Base-by-base conservation (phyloP, 1,284 basidiomycete genomes). In the Trametes hirsuta region DNA sequence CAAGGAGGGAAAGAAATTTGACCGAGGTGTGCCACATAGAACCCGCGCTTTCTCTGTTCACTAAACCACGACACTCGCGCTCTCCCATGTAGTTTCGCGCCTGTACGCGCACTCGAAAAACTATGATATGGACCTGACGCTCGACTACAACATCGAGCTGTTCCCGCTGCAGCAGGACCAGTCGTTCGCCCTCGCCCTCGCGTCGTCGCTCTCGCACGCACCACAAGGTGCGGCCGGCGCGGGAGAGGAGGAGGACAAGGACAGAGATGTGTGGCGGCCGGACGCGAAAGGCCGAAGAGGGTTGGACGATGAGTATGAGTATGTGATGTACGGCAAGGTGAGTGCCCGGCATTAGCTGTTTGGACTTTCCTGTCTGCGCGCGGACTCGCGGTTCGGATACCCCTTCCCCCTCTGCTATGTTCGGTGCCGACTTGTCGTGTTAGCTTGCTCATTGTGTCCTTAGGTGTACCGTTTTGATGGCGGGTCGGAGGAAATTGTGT, bases 271-370 rank as follows among this genome's bases (percentile, higher is more conserved):
- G 50, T 95, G 95, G 94, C 79, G 95, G 74, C 92, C 94, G 72
- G 91, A 94, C 77, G 86, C 93, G 54, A 93, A 93, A 75, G 91
- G 93, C 4, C 83, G 86, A 66, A 81, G 90, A 71, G 96, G 96
- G 0, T 75, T 99, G 35, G 96, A 98, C 64, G 93, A 95, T 62
- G 96, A 98, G 68, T 99, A 95, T 71, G 97, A 98, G 73, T 99
- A 99, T 80, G 97, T 99, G 66, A 98, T 98, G 96, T 95, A 94
- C 74, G 97, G 97, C 46, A 98, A 97, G 87, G 94, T 95, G 67
- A 67, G 87, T 18, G 11, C 55, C 18, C 37, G 25, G 5, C 39
- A 22, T 18, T 14, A 14, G 34, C 9, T 21, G 14, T 12, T 44
- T 21, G 18, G 46, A 11, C 18, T 18, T 22, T 34, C 37, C 6